Conservation (phyloP, 768 basidiomycete genomes). For the Russula abietina region DNA sequence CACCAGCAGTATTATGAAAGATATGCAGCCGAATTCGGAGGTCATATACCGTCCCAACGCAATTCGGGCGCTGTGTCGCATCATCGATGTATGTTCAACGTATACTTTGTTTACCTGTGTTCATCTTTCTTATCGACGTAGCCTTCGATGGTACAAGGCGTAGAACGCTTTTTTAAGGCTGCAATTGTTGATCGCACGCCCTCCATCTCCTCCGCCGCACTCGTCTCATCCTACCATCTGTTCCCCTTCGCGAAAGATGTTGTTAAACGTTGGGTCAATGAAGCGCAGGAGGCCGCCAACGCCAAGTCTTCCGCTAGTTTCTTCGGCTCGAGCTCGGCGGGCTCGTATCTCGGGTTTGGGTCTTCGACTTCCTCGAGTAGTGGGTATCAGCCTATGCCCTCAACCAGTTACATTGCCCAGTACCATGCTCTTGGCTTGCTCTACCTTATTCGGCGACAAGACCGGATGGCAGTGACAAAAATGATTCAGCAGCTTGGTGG, state of each 20-base stretch:
- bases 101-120: slow-evolving; percentile 4
- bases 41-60: slow-evolving; percentile 98
- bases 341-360: slow-evolving; percentile 69
- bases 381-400: slow-evolving; percentile 72
- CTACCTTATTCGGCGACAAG: slow-evolving; percentile 93
- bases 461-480: slow-evolving; percentile 98
- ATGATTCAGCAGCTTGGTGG: slow-evolving; percentile 98
- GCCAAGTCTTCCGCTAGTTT: slow-evolving; percentile 73
- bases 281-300: slow-evolving; percentile 93
- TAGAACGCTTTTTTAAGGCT: slow-evolving; percentile 98
- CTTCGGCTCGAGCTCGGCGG: slow-evolving; percentile 43
- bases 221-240: slow-evolving; percentile 96
- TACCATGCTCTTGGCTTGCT: slow-evolving; percentile 94
- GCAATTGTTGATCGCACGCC: slow-evolving; percentile 97
- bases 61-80: slow-evolving; percentile 90
- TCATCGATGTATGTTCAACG: slow-evolving; percentile 80
- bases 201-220: slow-evolving; percentile 90
- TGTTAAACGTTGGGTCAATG: slow-evolving; percentile 99
- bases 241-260: slow-evolving; percentile 92
- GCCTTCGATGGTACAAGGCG: slow-evolving; percentile 99
- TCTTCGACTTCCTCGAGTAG: slow-evolving; percentile 44
- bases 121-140: slow-evolving; percentile 32
- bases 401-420: slow-evolving; percentile 90
- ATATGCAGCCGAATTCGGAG: slow-evolving; percentile 98
- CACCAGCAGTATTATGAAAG: slow-evolving; percentile 99